phyloP scores from a whole-genome alignment of 768 basidiomycete genomes.

The Podaxis sp. region DNA sequence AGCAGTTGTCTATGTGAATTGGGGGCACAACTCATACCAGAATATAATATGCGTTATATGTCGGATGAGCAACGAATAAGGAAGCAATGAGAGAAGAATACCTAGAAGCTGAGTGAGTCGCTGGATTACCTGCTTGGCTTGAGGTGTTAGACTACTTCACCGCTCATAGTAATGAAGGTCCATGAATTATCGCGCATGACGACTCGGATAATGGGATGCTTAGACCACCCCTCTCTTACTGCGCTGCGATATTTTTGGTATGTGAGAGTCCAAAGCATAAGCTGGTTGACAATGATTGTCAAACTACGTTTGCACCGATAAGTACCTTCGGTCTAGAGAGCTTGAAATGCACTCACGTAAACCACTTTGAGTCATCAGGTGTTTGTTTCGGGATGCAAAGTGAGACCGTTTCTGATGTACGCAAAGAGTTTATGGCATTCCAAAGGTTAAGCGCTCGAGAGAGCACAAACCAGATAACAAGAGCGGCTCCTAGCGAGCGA shows the following conservation, averaged over 20 bases:
- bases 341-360: not conserved
- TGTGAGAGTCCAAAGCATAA: not conserved
- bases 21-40: not conserved
- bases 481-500: not conserved
- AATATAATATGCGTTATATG: not conserved
- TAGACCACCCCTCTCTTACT: not conserved
- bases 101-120: not conserved
- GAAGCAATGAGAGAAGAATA: not conserved
- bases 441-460: not conserved
- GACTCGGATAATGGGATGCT: not conserved
- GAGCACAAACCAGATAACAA: not conserved
- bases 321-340: not conserved
- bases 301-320: not conserved
- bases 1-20: too few relatives aligned
- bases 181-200: conserved; percentile 1
- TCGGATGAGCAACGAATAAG: not conserved
- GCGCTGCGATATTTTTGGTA: not conserved
- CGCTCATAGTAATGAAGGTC: not conserved
- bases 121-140: not conserved
- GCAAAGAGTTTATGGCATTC: not conserved
- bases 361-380: not conserved
- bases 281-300: not conserved
- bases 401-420: not conserved
- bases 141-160: not conserved
- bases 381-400: not conserved